These are phyloP conservation scores for Linaria vulgaris DNA, from an alignment of 257 asterid genomes.

Conservation along the genomic window DNA sequence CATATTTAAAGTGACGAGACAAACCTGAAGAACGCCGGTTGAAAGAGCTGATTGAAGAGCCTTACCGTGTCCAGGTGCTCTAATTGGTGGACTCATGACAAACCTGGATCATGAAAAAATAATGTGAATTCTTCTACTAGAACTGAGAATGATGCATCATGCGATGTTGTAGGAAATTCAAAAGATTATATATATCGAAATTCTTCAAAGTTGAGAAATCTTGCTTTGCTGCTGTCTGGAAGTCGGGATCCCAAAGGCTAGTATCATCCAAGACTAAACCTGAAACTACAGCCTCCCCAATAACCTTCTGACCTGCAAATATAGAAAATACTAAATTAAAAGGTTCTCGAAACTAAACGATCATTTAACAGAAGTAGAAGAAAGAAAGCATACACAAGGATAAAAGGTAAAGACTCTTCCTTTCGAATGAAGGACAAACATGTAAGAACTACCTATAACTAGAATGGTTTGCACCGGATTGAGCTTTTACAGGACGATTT, in stretches of 20 bases:
- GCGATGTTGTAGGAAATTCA: not conserved
- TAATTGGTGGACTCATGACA: slow-evolving; percentile 96
- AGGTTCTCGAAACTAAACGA: not conserved
- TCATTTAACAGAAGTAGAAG: no score
- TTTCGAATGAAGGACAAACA: no score
- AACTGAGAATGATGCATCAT: slow-evolving; percentile 11
- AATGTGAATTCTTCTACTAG: slow-evolving; percentile 4
- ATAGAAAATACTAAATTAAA: slow-evolving; percentile 1
- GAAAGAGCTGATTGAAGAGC: slow-evolving; percentile 99
- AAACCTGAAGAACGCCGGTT: slow-evolving; percentile 81
- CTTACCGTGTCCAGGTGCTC: slow-evolving; percentile 87
- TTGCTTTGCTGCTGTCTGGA: slow-evolving; percentile 81
- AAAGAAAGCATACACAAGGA: no score
- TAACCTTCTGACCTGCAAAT: slow-evolving; percentile 83
- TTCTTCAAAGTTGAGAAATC: slow-evolving; percentile 27
- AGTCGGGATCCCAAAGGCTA: slow-evolving; percentile 87
- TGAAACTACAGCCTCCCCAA: slow-evolving; percentile 94
- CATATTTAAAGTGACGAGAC: slow-evolving; percentile 19
- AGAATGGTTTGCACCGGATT: no score
- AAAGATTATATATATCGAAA: slow-evolving; percentile 18
- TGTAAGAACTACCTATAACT: no score
- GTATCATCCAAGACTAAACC: slow-evolving; percentile 85
- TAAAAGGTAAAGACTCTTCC: no score
- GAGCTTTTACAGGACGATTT: no score
- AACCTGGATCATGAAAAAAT: slow-evolving; percentile 45